Conservation (phyloP, 2,329 filamentous ascomycete species). For the Orbilia brochopaga region DNA sequence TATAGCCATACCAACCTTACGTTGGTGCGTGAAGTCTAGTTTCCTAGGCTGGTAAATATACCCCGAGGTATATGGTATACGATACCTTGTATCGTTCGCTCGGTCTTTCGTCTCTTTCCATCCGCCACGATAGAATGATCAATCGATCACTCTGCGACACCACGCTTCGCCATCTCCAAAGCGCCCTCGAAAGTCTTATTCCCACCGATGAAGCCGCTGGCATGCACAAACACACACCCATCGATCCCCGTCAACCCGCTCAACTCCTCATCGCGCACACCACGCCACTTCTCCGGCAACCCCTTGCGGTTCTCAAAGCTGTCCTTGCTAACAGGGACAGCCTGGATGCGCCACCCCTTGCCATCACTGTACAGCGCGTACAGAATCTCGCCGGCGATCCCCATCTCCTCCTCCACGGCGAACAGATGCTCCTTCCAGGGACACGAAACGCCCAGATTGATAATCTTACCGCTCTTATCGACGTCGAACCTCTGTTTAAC, state of each 20-base stretch:
- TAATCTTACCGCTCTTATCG: slow-evolving; percentile 76
- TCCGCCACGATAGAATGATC: background rate
- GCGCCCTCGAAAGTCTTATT: slow-evolving; percentile 90
- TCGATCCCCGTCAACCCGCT: slow-evolving; percentile 72
- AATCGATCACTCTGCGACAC: slow-evolving; percentile 60
- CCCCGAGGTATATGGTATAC: too few species aligned
- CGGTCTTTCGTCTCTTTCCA: background rate
- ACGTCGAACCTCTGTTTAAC: slow-evolving; percentile 72
- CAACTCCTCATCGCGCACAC: slow-evolving; percentile 83
- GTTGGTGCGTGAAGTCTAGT: too few species aligned
- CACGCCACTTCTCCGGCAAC: slow-evolving; percentile 88
- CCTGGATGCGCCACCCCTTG: slow-evolving; percentile 86
- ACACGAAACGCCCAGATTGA: slow-evolving; percentile 80
- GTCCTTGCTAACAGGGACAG: slow-evolving; percentile 81
- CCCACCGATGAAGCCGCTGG: slow-evolving; percentile 92
- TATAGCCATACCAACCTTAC: too few species aligned
- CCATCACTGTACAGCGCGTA: slow-evolving; percentile 90
- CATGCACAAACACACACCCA: slow-evolving; percentile 90
- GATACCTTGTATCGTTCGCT: too few species aligned
- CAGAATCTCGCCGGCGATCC: slow-evolving; percentile 64
- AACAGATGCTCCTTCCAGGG: slow-evolving; percentile 98
- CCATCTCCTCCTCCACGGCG: slow-evolving; percentile 73
- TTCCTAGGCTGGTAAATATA: too few species aligned
- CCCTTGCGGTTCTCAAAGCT: slow-evolving; percentile 93
- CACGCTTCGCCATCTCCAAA: slow-evolving; percentile 81